Evolutionary conservation across 331 rosid species (phyloP).

Genomic region (Malus hybrid): DNA sequence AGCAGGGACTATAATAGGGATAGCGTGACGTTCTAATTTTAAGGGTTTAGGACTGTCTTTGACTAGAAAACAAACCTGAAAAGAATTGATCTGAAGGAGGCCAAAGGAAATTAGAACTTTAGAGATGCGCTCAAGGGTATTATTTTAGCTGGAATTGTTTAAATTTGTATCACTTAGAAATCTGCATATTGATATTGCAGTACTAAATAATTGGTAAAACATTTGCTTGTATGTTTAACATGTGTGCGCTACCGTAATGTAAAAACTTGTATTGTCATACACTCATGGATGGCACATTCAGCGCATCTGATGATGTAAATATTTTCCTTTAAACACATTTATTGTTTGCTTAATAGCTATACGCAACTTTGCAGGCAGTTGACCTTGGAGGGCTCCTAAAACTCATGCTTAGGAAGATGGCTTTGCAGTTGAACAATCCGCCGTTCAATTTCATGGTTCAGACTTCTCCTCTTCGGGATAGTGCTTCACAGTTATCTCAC

Average conservation of each 20-base stretch:
- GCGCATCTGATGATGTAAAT: neutral
- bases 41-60: neutral
- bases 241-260: neutral
- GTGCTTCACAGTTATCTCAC: conserved; percentile 38
- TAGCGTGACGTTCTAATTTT: neutral
- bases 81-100: neutral
- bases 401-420: conserved; percentile 59
- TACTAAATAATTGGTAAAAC: neutral
- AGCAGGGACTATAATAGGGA: neutral
- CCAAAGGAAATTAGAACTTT: neutral
- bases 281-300: neutral
- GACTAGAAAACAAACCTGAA: neutral
- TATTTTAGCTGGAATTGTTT: neutral
- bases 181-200: neutral
- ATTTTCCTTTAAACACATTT: neutral
- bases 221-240: neutral
- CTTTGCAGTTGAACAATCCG: conserved; percentile 71
- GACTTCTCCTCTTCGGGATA: conserved; percentile 40
- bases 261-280: neutral
- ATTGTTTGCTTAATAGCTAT: neutral
- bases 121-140: neutral
- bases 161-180: neutral
- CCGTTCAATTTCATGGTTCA: conserved; percentile 82
- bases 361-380: conserved; percentile 48
- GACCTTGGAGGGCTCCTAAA: conserved; percentile 76